Evolutionary conservation across 2,329 filamentous ascomycete species (phyloP).

Genomic region (Microcera coccophila): DNA sequence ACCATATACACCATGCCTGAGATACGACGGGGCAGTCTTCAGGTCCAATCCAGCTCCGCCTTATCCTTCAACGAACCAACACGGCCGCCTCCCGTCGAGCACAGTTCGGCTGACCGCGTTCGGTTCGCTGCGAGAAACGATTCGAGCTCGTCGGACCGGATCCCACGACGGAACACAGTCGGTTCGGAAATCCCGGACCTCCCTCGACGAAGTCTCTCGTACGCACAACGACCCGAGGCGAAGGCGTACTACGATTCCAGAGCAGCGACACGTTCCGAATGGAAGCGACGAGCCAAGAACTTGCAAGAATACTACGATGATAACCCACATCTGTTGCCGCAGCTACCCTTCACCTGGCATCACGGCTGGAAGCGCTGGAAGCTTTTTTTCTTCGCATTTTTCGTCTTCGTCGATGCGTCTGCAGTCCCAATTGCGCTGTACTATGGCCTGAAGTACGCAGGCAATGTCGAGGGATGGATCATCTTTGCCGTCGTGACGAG

Average conservation of each 20-base stretch:
- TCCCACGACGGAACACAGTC: constrained; percentile 13
- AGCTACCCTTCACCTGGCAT: constrained; percentile 41
- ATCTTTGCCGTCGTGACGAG: constrained; percentile 52
- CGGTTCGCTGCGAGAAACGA: constrained; percentile 10
- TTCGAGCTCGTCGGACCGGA: constrained; percentile 2
- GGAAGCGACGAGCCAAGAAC: constrained; percentile 32
- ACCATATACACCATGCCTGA: constrained; percentile 32
- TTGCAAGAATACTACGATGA: constrained; percentile 39
- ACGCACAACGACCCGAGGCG: constrained; percentile 32
- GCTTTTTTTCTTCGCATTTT: constrained; percentile 45
- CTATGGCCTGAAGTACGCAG: constrained; percentile 46
- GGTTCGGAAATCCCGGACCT: constrained; percentile 16
- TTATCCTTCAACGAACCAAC: constrained; percentile 14
- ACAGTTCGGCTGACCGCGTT: constrained; percentile 13
- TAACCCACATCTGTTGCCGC: constrained; percentile 36
- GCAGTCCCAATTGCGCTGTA: constrained; percentile 49
- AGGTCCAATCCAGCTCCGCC: constrained; percentile 19
- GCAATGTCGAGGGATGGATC: constrained; percentile 37
- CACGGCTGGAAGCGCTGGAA: constrained; percentile 39
- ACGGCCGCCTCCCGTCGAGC: constrained; percentile 16
- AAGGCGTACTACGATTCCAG: constrained; percentile 40
- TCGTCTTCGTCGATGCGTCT: constrained; percentile 44
- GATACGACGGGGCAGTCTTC: constrained; percentile 26
- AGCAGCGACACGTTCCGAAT: constrained; percentile 35
- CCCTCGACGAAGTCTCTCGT: constrained; percentile 34